These are phyloP conservation scores for Cladochytrium replicatum DNA, from an alignment of 192 early-diverging fungal species.

Conservation along the genomic window DNA sequence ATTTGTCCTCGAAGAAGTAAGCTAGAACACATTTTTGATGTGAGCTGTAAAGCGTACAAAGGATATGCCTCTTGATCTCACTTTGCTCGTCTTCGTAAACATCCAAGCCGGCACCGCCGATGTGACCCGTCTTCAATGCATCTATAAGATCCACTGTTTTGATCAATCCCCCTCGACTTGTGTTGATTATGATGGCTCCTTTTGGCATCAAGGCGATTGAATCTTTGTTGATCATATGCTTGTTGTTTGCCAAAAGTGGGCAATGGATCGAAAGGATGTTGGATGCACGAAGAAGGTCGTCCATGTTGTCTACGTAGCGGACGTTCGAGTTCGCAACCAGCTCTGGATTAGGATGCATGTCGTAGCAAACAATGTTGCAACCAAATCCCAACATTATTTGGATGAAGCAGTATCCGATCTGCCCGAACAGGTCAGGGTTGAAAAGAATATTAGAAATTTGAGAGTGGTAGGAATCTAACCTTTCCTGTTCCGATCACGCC, in stretches of 20 bases:
- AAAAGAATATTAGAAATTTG: too few species aligned
- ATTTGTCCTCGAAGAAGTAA: not conserved
- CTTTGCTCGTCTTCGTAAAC: not conserved
- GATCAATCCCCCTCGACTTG: not conserved
- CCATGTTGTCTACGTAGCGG: not conserved
- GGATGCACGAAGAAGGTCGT: not conserved
- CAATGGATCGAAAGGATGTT: not conserved
- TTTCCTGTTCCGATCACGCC: slow-evolving; percentile 31
- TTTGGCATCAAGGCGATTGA: not conserved
- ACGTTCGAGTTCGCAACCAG: not conserved
- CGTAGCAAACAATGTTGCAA: not conserved
- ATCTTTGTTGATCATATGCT: not conserved
- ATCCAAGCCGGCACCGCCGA: not conserved
- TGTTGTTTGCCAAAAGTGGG: not conserved
- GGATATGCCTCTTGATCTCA: too few species aligned
- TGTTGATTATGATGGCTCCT: not conserved
- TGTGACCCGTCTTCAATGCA: not conserved
- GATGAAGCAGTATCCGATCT: not conserved
- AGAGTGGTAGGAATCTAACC: not conserved
- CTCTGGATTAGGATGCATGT: not conserved
- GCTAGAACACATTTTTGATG: not conserved
- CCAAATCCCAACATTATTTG: not conserved
- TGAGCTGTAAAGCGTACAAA: too few species aligned
- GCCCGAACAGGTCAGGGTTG: too few species aligned
- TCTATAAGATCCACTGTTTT: not conserved